Base-by-base conservation (phyloP, 306 rosid species). In the Pyrus bretschneideri region DNA sequence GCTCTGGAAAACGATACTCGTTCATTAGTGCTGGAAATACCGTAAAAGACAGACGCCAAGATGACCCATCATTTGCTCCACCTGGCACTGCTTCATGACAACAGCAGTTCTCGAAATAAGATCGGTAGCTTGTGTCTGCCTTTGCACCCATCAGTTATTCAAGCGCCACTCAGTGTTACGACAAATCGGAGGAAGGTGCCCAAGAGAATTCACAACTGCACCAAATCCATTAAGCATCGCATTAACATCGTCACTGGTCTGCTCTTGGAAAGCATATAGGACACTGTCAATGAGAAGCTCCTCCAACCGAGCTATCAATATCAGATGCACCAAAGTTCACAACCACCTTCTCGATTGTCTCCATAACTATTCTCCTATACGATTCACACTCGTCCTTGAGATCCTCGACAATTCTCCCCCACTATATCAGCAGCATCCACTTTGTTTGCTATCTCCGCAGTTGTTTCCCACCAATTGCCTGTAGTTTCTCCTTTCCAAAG, bases 311-410 rank as follows among this genome's bases (percentile, higher is more conserved):
- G 98, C 85, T 31, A 84, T 91, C 97, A 33, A 91, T 94, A 79
- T 90, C 97, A 35, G 97, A 82, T 49, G 98, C 87, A 63, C 98
- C 98, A 86, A 91, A 74, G 83, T 94, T 94, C 11, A 93, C 89
- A 59, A 91, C 98, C 69, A 94, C 98, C 90, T 94, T 94, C 84
- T 94, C 98, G 62, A 94, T 91, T 23, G 98, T 91, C 76, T 94
- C 98, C 98, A 94, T 94, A 70, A 94, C 98, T 97, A 94, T 94
- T 78, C 98, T 81, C 84, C 98, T 86, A 58, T 94, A 94, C 23
- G 96, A 97, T 70, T 94, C 98, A 81, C 98, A 91, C 87, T 94
- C 98, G 81, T 94, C 98, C 81, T 94, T 91, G 69, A 94, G 97
- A 86, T 94, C 98, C 86, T 91, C 94, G 49, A 91, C 98, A 55